phyloP scores from a whole-genome alignment of 345 rosid species.

The Melaleuca quinquenervia region DNA sequence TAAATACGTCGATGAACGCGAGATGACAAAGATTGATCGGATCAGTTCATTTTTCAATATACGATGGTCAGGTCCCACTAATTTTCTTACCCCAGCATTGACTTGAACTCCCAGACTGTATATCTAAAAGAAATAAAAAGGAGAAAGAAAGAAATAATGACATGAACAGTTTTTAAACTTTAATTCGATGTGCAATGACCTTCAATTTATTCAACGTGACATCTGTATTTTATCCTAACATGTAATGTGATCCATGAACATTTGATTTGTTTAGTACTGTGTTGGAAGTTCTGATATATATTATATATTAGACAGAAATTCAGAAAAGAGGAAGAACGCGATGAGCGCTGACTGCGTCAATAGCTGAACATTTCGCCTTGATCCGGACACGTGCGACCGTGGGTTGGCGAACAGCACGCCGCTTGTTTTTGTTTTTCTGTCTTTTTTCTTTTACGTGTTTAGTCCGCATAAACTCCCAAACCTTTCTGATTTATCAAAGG shows the following conservation, averaged over 20 bases:
- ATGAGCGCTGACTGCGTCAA: neutral
- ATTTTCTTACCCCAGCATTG: neutral
- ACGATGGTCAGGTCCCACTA: neutral
- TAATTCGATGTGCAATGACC: too few species aligned
- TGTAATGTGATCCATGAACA: too few species aligned
- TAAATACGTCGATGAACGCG: neutral
- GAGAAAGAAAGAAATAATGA: neutral
- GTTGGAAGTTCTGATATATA: too few species aligned
- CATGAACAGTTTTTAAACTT: too few species aligned
- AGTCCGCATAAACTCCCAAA: neutral
- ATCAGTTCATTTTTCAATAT: too few species aligned
- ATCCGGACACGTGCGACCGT: neutral
- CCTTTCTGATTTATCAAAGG: neutral
- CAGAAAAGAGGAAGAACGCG: too few species aligned
- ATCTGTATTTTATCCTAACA: too few species aligned
- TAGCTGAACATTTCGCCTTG: neutral
- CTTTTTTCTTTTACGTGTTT: neutral
- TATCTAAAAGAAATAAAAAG: neutral
- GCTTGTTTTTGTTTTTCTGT: neutral
- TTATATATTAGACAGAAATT: too few species aligned
- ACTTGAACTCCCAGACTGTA: neutral
- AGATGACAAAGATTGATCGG: neutral
- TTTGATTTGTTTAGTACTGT: too few species aligned
- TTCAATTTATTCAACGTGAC: too few species aligned
- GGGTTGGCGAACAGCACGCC: neutral